phyloP scores from a whole-genome alignment of 768 basidiomycete species.

The Asterophora lycoperdoides region DNA sequence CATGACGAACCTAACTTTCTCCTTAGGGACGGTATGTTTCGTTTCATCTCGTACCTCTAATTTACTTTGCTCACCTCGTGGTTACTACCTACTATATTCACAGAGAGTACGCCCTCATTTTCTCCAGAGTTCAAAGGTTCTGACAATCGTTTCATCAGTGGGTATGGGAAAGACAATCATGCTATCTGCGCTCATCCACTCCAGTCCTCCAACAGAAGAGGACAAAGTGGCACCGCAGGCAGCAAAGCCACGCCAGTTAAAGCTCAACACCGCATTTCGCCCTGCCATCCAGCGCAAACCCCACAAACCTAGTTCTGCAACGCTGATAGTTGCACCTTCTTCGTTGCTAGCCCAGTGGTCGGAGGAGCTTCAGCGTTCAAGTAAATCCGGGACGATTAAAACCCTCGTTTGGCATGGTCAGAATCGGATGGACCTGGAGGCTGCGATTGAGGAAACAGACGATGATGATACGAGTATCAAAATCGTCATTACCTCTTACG shows the following conservation, averaged over 20 bases:
- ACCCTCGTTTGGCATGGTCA: slow-evolving; percentile 86
- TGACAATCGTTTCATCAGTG: slow-evolving; percentile 45
- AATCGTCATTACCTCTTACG: slow-evolving; percentile 91
- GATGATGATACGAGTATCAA: slow-evolving; percentile 51
- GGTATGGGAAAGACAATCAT: slow-evolving; percentile 97
- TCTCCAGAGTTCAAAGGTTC: slow-evolving; percentile 5
- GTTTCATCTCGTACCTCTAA: background rate
- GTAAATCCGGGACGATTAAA: slow-evolving; percentile 61
- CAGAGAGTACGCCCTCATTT: slow-evolving; percentile 19
- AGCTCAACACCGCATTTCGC: slow-evolving; percentile 61
- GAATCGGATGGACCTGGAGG: slow-evolving; percentile 71
- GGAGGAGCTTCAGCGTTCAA: slow-evolving; percentile 86
- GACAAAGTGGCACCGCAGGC: slow-evolving; percentile 24
- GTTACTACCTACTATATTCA: background rate
- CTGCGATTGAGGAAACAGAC: slow-evolving; percentile 50
- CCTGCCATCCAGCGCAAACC: slow-evolving; percentile 32
- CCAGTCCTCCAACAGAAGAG: slow-evolving; percentile 51
- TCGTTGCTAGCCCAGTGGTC: slow-evolving; percentile 91
- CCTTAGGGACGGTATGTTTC: slow-evolving; percentile 13
- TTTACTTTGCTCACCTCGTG: slow-evolving; percentile 1
- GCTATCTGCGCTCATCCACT: slow-evolving; percentile 86
- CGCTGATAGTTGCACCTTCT: slow-evolving; percentile 89
- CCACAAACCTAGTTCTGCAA: slow-evolving; percentile 47
- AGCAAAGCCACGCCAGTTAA: slow-evolving; percentile 52
- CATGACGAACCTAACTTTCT: slow-evolving; percentile 15